Base-by-base conservation (phyloP, 208 protist species). In the Spongospora subterranea region DNA sequence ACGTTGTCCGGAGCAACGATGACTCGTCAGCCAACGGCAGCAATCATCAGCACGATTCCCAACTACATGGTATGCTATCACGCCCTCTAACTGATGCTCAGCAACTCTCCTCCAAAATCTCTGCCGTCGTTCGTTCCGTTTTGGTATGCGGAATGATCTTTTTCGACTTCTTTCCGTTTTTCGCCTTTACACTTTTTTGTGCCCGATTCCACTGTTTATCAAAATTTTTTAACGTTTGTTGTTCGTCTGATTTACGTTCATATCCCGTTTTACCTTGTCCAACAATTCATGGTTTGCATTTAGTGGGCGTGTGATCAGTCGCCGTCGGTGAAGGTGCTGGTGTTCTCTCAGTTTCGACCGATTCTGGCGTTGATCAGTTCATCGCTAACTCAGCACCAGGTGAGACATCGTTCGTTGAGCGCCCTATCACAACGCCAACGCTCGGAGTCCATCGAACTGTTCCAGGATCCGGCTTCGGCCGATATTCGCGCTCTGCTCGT, bases 341-440 rank as follows among this genome's bases (percentile, higher is more conserved):
- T 89, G 50, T 89, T 89, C 32, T 76, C 50, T 45, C 46, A 89
- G 6, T 89, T 89, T n/a, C 64, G 29, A 29, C 50, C 50, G n/a
- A 89, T 89, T 29, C 88, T 89, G n/a, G 6, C 29, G 46, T 17
- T 89, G 13, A 45, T 89, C n/a, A 71, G 50, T 32, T 20, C 17
- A 39, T 6, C 54, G 54, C 54, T 89, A 32, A 29, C 46, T 6
- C 13, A 38, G 6, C 64, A 89, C n/a, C 38, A 45, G 13, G 54
- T 89, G 1, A 1, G 6, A 20, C 50, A 60, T 45, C 54, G 46
- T 38, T n/a, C 17, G 32, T 45, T 89, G n/a, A 45, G 11, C 45
- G 88, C 17, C 13, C 24, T 24, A 60, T 40, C 32, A 13, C 77
- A 29, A 24, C 6, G 29, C 1, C 17, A 89, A 45, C 88, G 88